Evolutionary conservation across 305 asterid species (phyloP), one percentile per base, ranked within the genome.

Genomic region (Striga hermonthica): DNA sequence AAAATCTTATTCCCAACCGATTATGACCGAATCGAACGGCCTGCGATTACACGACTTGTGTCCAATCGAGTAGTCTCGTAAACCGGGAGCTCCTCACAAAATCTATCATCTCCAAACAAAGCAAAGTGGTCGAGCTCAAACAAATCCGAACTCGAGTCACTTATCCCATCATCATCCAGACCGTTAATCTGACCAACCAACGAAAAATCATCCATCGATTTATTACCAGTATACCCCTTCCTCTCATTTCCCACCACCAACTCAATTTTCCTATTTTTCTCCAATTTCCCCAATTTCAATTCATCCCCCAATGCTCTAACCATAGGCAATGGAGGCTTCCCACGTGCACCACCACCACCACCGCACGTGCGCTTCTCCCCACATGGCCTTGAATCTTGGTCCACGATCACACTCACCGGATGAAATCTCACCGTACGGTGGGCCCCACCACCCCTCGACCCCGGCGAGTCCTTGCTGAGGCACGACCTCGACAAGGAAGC

Each of bases 141-240:
- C 15, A 92, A 78, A 63, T 92, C 97, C 62, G 97, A 92, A 62
- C 97, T 92, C 3, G 85, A 76, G 75, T 87, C 97, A 67, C 97
- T 92, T 11, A 80, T 66, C 16, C 76, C 79, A 65, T 87, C 98
- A 0, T 22, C 75, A 0, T 64, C 78, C 0, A 45, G 47, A 1
- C 52, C 52, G 2, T 34, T 54, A 3, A 66, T 66, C 62, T 57
- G 65, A 38, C 76, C 73, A 6, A 59, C 67, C 5, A 9, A 12
- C 9, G 56, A 36, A 16, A 67, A 68, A 57, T 58, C 71, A 4
- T 66, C 61, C 6, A 52, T 41, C 57, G 45, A 75, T 45, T 68
- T 61, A 12, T 67, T 56, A 10, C 62, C 13, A 50, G 49, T 59
- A 57, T 62, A 56, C 10, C 70, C 76, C 54, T 59, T 70, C 5